phyloP scores from a whole-genome alignment of 192 early-diverging fungal genomes.

The Umbelopsis isabellina region DNA sequence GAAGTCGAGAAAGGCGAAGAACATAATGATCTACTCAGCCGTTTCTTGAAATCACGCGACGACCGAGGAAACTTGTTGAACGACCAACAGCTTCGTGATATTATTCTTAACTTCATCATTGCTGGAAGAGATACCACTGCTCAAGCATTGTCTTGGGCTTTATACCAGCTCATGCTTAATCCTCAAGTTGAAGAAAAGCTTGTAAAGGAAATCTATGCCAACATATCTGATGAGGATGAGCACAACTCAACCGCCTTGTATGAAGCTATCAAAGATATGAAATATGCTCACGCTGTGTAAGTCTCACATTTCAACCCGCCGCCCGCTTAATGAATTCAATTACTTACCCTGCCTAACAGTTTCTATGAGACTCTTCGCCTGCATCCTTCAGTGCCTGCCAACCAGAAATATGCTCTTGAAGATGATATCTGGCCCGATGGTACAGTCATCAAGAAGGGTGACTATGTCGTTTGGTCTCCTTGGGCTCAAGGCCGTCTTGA shows the following conservation, averaged over 20 bases:
- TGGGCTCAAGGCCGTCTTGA: conserved; percentile 47
- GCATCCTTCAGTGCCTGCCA: conserved; percentile 50
- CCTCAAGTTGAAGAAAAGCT: conserved; percentile 46
- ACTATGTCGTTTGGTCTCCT: conserved; percentile 46
- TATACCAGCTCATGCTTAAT: conserved; percentile 44
- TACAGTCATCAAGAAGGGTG: conserved; percentile 48
- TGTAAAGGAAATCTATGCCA: conserved; percentile 37
- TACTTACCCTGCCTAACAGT: not conserved
- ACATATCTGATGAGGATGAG: conserved; percentile 22
- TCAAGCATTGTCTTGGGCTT: conserved; percentile 52
- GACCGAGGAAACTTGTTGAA: conserved; percentile 26
- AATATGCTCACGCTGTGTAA: conserved; percentile 44
- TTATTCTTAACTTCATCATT: conserved; percentile 43
- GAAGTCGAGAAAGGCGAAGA: conserved; percentile 27
- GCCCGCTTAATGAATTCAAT: not conserved
- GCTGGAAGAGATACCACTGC: conserved; percentile 53
- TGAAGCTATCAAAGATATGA: conserved; percentile 39
- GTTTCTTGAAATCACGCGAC: conserved; percentile 38
- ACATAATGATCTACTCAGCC: conserved; percentile 30
- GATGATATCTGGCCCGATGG: conserved; percentile 59
- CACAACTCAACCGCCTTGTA: conserved; percentile 26
- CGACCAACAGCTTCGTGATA: conserved; percentile 37
- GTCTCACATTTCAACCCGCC: not conserved
- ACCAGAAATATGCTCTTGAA: conserved; percentile 49
- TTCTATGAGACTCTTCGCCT: conserved; percentile 45